These are phyloP conservation scores for Panellus pusillus DNA, from an alignment of 768 basidiomycete genomes.

Conservation along the genomic window DNA sequence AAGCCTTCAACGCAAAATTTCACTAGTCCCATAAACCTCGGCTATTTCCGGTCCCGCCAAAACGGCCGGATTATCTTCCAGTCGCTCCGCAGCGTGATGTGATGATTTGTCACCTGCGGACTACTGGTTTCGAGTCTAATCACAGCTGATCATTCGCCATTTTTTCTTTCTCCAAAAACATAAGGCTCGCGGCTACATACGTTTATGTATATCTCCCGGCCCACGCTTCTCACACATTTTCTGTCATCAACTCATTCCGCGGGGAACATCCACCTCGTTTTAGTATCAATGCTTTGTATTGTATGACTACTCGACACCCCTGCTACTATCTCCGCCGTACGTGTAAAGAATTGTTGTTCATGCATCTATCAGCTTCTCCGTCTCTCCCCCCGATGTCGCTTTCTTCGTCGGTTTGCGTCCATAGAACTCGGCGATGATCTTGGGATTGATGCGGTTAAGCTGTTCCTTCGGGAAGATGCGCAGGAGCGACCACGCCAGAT, in stretches of 20 bases:
- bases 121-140: too few species aligned
- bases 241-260: constrained; percentile 6
- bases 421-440: constrained; percentile 94
- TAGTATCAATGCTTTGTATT: constrained; percentile 4
- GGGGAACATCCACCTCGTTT: neutral
- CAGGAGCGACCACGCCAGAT: constrained; percentile 94
- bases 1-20: too few species aligned
- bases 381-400: constrained; percentile 46
- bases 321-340: constrained; percentile 14
- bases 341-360: constrained; percentile 11
- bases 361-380: constrained; percentile 66
- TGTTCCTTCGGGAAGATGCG: constrained; percentile 99
- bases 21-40: too few species aligned
- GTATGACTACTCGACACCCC: constrained; percentile 1
- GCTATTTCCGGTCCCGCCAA: too few species aligned
- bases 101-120: too few species aligned
- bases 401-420: constrained; percentile 77
- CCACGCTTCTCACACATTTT: neutral
- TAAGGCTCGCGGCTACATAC: too few species aligned
- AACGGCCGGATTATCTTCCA: too few species aligned
- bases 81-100: too few species aligned
- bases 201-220: neutral
- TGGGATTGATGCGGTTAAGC: constrained; percentile 95
- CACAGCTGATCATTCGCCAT: too few species aligned
- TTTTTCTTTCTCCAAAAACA: too few species aligned